Base-by-base conservation (phyloP, 164 flowering plant genomes). In the Protea cynaroides region DNA sequence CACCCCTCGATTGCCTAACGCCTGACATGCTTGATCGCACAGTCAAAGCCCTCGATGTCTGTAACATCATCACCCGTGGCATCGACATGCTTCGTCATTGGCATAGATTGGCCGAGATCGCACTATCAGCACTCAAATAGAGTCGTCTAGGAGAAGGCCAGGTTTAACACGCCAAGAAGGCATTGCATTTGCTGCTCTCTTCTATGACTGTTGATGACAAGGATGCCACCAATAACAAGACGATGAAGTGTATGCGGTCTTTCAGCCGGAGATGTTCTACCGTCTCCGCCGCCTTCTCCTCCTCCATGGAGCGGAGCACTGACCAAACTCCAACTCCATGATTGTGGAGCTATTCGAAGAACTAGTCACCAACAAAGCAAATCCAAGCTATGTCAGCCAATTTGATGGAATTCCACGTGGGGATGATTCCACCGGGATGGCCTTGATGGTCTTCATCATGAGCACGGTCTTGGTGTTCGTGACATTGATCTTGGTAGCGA, bases 311-410 rank as follows among this genome's bases (percentile, higher is more conserved):
- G 13, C 68, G 50, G 50, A 46, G 79, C 29, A 25, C 43, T 1
- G 37, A n/a, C 34, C 72, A 56, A n/a, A n/a, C n/a, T n/a, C n/a
- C n/a, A 1, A 62, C 66, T 10, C 73, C 79, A 46, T 66, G 84
- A 53, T 72, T 86, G 7, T 79, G 83, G 82, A 55, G 71, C 24
- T 83, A 86, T 46, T 76, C 88, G 7, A 80, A 70, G 65, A 74
- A 72, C 1, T 88, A 93, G 96, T 92, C 96, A 0, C 90, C 96
- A 0, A 78, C 92, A 8, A 92, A 81, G 75, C 97, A 92, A 71
- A 75, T 89, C 44, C 96, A 89, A 23, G 79, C 86, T 2, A 92
- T 92, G 92, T 68, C 82, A 1, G 13, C 72, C 37, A 86, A 84
- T 61, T 79, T 88, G 14, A 76, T 64, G 13, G 68, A n/a, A n/a